These are phyloP conservation scores for Aspergillus flavus DNA, from an alignment of 2,329 filamentous ascomycete genomes.

Conservation along the genomic window DNA sequence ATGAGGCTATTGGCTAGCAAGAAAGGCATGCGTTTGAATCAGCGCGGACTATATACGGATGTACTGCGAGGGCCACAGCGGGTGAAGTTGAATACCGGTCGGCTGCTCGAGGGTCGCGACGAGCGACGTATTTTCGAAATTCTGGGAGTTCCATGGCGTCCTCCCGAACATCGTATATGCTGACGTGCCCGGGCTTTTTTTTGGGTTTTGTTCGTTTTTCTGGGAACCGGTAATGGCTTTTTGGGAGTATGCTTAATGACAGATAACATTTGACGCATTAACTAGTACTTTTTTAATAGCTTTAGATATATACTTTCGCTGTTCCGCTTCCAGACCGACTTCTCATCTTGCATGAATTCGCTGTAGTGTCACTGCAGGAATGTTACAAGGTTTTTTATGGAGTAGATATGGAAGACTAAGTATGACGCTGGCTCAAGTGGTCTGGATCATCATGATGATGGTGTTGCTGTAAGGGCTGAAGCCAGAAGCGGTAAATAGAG, in stretches of 20 bases:
- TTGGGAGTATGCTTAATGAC: slow-evolving; percentile 6
- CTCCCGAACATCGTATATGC: slow-evolving; percentile 75
- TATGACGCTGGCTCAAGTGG: neutral
- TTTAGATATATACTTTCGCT: slow-evolving; percentile 5
- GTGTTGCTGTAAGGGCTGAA: slow-evolving; percentile 2
- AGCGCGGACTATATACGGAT: slow-evolving; percentile 74
- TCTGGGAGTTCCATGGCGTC: slow-evolving; percentile 61
- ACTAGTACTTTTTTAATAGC: slow-evolving; percentile 2
- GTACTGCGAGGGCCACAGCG: slow-evolving; percentile 43
- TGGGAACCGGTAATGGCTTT: neutral
- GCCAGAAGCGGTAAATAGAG: slow-evolving; percentile 4
- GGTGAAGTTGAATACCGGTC: slow-evolving; percentile 19
- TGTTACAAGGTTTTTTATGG: neutral
- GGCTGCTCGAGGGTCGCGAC: slow-evolving; percentile 22
- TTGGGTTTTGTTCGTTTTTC: slow-evolving; percentile 2
- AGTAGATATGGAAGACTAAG: neutral
- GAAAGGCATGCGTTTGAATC: slow-evolving; percentile 83
- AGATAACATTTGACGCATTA: slow-evolving; percentile 16
- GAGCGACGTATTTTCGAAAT: slow-evolving; percentile 23
- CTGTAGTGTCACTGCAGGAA: slow-evolving; percentile 1
- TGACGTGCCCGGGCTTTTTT: slow-evolving; percentile 42
- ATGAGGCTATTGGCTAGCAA: slow-evolving; percentile 76
- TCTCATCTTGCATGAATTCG: slow-evolving; percentile 14
- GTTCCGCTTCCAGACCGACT: slow-evolving; percentile 18
- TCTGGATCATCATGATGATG: neutral